Base-by-base conservation (phyloP, 805 yeast genomes). In the Myxozyma mucilagina region DNA sequence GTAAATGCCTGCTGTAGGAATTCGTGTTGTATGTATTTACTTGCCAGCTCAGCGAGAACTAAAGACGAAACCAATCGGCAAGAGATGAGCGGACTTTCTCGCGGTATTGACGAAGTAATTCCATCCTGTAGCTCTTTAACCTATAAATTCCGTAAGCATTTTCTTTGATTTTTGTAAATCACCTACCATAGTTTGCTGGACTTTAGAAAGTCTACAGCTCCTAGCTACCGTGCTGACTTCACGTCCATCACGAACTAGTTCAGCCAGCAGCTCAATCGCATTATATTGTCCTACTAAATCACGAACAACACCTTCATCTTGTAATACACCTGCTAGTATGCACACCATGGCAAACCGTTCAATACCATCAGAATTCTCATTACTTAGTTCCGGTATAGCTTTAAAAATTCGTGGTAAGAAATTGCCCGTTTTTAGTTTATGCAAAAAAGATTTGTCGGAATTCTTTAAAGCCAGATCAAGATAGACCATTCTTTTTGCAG, bases 391-490 rank as follows among this genome's bases (percentile, higher is more conserved):
- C 18, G 49, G 31, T 4, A 61, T 35, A 8, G 53, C 29, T 5
- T 11, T 7, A n/a, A 63, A 55, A 4, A 64, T 31, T 8, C 62
- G 57, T 5, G 41, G 43, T 1, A 53, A 47, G 32, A 63, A 64
- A 6, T 57, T 60, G 11, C 65, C 59, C 6, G 64, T 36, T 45
- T 60, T 64, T 42, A 64, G 51, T 35, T 60, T 54, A 20, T 31
- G 45, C 32, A 45, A 45, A 44, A 64, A 64, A 4, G 61, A 39
- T 20, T 56, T 56, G 32, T 64, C 67, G 16, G 60, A 42, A 9
- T 63, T 24, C 36, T 62, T 62, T 2, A 50, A 11, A 4, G 67
- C 67, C 6, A 64, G 45, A n/a, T 62, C 67, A 10, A 64, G 47
- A 24, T 47, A 58, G 10, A 66, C 44, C 41, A 54, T n/a, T 3